Percentiles rank a stretch among this genome's conserved stretches.
phyloP scores from a whole-genome alignment of 202 grass and related monocot species.

The Hordeum pubiflorum region DNA sequence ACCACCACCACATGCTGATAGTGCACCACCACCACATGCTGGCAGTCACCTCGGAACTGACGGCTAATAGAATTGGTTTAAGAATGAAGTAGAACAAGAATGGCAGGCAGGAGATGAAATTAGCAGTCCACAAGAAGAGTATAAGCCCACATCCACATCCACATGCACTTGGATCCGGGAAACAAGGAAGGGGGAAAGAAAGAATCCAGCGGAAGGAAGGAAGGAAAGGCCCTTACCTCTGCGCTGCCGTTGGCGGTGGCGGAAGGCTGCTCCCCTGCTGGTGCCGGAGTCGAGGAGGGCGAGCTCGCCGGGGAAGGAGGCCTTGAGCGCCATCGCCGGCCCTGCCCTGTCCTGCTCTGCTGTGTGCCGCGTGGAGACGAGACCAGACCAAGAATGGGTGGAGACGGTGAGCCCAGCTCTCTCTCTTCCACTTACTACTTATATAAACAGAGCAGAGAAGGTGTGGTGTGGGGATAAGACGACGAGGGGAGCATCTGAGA shows the following conservation, averaged over 20 bases:
- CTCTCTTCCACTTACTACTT: too few relatives aligned
- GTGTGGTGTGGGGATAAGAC: conserved; percentile 42
- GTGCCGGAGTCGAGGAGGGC: conserved; percentile 52
- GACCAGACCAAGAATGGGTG: too few relatives aligned
- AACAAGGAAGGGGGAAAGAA: not conserved
- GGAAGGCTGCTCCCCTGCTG: not conserved
- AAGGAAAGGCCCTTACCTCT: conserved; percentile 55
- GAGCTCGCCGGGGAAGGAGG: conserved; percentile 50
- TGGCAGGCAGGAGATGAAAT: not conserved
- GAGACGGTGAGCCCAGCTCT: not conserved
- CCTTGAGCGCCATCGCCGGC: conserved; percentile 57
- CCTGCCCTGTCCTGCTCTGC: not conserved
- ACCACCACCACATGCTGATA: too few relatives aligned
- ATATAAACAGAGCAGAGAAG: conserved; percentile 15
- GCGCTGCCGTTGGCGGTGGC: not conserved
- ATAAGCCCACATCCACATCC: too few relatives aligned
- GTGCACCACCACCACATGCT: too few relatives aligned
- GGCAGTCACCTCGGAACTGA: too few relatives aligned
- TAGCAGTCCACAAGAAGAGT: too few relatives aligned
- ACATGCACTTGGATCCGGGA: too few relatives aligned
- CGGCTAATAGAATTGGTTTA: too few relatives aligned
- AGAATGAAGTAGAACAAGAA: not conserved
- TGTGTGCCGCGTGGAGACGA: too few relatives aligned
- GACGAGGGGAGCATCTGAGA: conserved; percentile 36
- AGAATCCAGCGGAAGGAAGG: too few relatives aligned